Evolutionary conservation across 2,329 filamentous ascomycete species (phyloP), one percentile per base, ranked within the genome.

Genomic region (Alternaria ventricosa): DNA sequence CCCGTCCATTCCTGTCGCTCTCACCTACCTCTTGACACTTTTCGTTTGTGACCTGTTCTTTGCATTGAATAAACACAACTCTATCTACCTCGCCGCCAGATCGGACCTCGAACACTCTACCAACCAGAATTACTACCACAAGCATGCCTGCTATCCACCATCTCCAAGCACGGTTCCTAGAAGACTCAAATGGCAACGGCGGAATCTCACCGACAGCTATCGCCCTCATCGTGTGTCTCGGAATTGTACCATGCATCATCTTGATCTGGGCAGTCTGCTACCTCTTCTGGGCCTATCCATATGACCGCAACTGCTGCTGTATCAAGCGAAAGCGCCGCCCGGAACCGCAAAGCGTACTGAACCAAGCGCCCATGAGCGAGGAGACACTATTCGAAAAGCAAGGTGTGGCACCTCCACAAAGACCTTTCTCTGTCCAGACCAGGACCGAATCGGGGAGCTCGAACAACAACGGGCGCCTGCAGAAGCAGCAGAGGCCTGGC

Each of bases 201-300:
- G 61, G 62, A 18, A 67, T 75, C 13, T 63, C 66, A n/a, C 59
- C 59, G 43, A 68, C 63, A 5, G 60, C 70, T 30, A 73, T 76
- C 33, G 68, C 67, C 13, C 60, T 75, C 30, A 71, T 77, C 28
- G 56, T 77, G 47, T 63, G 68, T 23, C 49, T 76, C 8, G 73
- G 71, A 50, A 56, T 75, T 12, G 47, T 77, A 13, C 74, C 74
- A 18, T 66, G 68, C 50, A 65, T 76, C 41, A 65, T 71, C 25
- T 56, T 72, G 25, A 62, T 70, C 53, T 73, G 71, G 61, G 64
- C 72, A 5, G 71, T 73, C 25, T 58, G 70, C 27, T 78, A 71
- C 66, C 70, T 75, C 6, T 68, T 78, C n/a, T 73, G 71, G 62
- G 67, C 66, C 55, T 74, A 74, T 50, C 61, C 68, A 45, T 64